These are phyloP conservation scores for Gracilaria gracilis DNA, from an alignment of 23 red algal genomes.

Conservation along the genomic window DNA sequence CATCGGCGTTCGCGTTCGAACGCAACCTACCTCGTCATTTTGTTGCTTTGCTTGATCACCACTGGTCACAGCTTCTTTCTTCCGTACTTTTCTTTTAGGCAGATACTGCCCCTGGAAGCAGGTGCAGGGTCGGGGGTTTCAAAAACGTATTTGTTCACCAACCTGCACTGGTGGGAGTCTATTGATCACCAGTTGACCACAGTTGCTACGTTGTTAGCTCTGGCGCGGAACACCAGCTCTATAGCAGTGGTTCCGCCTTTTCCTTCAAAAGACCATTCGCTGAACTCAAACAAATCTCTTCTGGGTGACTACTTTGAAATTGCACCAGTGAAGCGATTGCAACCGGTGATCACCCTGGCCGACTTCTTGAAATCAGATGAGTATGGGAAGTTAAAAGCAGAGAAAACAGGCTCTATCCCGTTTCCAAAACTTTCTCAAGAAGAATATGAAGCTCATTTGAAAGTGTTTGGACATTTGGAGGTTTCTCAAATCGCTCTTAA, in stretches of 20 bases:
- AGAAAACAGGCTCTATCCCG: constrained; percentile 51
- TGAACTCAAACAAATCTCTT: constrained; percentile 41
- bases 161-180: constrained; percentile 76
- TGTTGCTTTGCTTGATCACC: neutral
- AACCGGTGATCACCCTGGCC: constrained; percentile 44
- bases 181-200: constrained; percentile 73
- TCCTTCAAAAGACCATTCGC: neutral
- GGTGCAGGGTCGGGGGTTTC: neutral
- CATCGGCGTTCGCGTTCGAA: neutral
- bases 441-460: constrained; percentile 53
- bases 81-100: neutral
- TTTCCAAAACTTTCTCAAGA: constrained; percentile 72
- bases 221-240: constrained; percentile 60
- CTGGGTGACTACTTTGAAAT: constrained; percentile 76
- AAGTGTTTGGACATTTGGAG: constrained; percentile 40
- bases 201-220: constrained; percentile 40
- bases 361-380: constrained; percentile 52
- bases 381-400: constrained; percentile 7
- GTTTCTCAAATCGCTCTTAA: constrained; percentile 15
- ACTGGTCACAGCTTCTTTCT: neutral
- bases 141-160: constrained; percentile 73
- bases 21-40: neutral
- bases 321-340: constrained; percentile 31
- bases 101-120: neutral
- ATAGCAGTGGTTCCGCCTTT: constrained; percentile 60